Evolutionary conservation across 2,329 filamentous ascomycete species (phyloP), one percentile per base, ranked within the genome.

Genomic region (Chrysosporium keratinophilum): DNA sequence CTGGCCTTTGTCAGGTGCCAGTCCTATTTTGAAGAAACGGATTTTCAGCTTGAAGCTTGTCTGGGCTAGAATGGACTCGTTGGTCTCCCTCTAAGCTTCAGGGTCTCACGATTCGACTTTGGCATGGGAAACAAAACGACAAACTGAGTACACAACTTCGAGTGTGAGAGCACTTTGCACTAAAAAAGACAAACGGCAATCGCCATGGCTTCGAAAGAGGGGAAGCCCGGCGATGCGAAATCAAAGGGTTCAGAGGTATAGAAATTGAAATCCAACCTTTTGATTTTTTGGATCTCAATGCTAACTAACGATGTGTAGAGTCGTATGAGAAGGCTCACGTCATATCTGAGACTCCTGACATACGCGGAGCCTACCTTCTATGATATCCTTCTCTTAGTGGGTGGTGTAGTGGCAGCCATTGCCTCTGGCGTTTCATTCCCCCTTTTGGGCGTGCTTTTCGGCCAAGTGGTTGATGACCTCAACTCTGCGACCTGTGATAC

Each of bases 371-470:
- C 59, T 14, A 55, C 59, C 5, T 34, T 48, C 12, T 47, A 51
- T 15, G 60, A 61, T 52, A 34, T 57, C 15, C 49, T 56, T 14
- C 54, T 61, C 35, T 50, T 61, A 23, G 31, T 61, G 5, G 49
- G 57, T 12, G 65, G 63, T 12, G 20, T 62, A 11, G 19, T 66
- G 9, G 60, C 59, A 28, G 64, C 65, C 10, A 59, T 64, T 43
- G 63, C 62, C 11, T 60, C 65, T 12, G 65, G 65, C 2, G 59
- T 67, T 20, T 64, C 65, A 2, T 65, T 65, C 41, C 64, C 65
- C 33, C 52, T 67, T n/a, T 57, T 66, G 53, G 64, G 57, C 1
- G 62, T 67, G 15, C 49, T 67, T 3, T 66, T 67, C 48, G 65
- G 65, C 43, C 59, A 66, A 57, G 57, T 67, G 7, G 59, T 67